Conservation (phyloP, 2,329 filamentous ascomycete species). For the Beauveria caledonica region DNA sequence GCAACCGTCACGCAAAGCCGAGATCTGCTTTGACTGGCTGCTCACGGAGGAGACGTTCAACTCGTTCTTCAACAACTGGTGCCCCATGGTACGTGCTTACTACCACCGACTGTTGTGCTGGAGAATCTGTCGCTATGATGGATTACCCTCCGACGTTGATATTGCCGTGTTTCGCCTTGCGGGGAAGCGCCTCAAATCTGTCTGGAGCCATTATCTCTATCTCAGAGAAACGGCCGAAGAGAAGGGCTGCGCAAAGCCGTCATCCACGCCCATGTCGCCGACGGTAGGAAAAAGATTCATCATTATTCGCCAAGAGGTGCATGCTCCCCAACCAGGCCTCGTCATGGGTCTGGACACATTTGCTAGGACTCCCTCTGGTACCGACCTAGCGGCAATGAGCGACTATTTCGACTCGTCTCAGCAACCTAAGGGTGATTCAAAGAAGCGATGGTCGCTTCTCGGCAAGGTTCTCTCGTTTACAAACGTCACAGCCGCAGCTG, state of each 20-base stretch:
- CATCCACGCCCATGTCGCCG: slow-evolving; percentile 74
- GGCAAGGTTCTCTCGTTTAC: slow-evolving; percentile 50
- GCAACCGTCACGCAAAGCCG: slow-evolving; percentile 58
- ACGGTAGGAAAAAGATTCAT: slow-evolving; percentile 79
- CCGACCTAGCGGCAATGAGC: slow-evolving; percentile 15
- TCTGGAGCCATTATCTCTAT: slow-evolving; percentile 75
- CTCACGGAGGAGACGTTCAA: slow-evolving; percentile 68
- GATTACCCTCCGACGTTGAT: slow-evolving; percentile 56
- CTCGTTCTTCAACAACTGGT: slow-evolving; percentile 86
- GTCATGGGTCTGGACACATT: slow-evolving; percentile 43
- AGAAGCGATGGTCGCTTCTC: slow-evolving; percentile 56
- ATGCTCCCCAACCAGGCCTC: slow-evolving; percentile 37
- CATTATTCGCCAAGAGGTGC: slow-evolving; percentile 73
- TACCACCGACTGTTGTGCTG: slow-evolving; percentile 87
- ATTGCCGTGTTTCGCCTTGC: slow-evolving; percentile 61
- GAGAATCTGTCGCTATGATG: slow-evolving; percentile 73
- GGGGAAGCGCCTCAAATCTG: slow-evolving; percentile 57
- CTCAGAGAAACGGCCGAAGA: slow-evolving; percentile 59
- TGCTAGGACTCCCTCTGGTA: slow-evolving; percentile 20
- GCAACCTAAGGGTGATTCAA: slow-evolving; percentile 30
- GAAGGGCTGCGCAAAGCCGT: slow-evolving; percentile 49
- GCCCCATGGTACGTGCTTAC: slow-evolving; percentile 88
- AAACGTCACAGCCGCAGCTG: slow-evolving; percentile 15
- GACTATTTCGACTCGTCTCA: slow-evolving; percentile 20
- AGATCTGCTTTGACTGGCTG: slow-evolving; percentile 67